Evolutionary conservation across 768 basidiomycete species (phyloP).

Genomic region (Boletus patriciae): DNA sequence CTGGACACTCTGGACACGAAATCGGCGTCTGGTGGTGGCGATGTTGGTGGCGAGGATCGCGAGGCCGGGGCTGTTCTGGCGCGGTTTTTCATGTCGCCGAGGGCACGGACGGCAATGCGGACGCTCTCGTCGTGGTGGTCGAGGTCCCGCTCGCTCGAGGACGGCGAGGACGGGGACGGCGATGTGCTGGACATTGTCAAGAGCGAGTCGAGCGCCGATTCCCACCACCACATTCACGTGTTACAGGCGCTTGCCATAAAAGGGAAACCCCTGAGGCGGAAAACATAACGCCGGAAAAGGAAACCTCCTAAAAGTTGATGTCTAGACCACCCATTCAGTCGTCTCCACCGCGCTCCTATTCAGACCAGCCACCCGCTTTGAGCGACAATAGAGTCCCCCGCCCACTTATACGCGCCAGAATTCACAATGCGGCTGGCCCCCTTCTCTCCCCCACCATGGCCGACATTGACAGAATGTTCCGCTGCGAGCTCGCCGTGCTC

Average conservation of each 20-base stretch:
- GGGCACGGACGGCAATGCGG: slow-evolving; percentile 72
- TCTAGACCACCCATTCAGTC: slow-evolving; percentile 7
- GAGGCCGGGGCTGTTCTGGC: slow-evolving; percentile 14
- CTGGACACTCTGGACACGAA: slow-evolving; percentile 61
- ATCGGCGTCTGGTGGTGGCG: slow-evolving; percentile 15
- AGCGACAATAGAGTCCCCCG: slow-evolving; percentile 15
- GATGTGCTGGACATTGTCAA: slow-evolving; percentile 13
- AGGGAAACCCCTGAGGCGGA: slow-evolving; percentile 1
- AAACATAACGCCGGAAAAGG: not conserved
- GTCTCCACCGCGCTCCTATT: slow-evolving; percentile 3
- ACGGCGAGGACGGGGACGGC: slow-evolving; percentile 15
- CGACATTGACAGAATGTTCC: slow-evolving; percentile 27
- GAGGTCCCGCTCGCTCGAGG: slow-evolving; percentile 24
- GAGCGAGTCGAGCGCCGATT: not conserved
- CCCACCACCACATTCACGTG: slow-evolving; percentile 26
- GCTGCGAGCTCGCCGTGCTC: slow-evolving; percentile 17
- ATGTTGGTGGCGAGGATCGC: slow-evolving; percentile 17
- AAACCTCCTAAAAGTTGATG: slow-evolving; percentile 5
- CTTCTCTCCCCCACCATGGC: slow-evolving; percentile 11
- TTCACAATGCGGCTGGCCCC: slow-evolving; percentile 19
- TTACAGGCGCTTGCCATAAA: slow-evolving; percentile 13
- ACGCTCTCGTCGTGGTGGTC: slow-evolving; percentile 72
- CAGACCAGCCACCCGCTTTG: slow-evolving; percentile 1
- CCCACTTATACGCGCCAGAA: slow-evolving; percentile 2
- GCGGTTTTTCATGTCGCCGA: slow-evolving; percentile 74